Evolutionary conservation across 2,329 filamentous ascomycete species (phyloP).

Genomic region (Epichloe hybrida): DNA sequence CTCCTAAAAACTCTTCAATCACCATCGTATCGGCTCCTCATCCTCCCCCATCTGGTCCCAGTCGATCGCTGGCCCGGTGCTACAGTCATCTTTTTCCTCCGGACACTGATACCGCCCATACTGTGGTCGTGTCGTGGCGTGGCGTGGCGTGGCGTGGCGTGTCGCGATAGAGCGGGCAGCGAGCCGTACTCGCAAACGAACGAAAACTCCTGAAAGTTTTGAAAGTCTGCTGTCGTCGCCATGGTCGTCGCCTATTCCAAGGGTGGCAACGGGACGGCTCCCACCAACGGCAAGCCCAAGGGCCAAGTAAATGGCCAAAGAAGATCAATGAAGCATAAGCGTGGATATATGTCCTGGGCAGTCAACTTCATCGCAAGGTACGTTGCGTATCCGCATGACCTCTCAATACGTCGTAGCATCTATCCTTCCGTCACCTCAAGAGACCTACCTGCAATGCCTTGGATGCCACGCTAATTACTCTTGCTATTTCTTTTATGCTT

Average conservation of each 20-base stretch:
- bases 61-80: neutral
- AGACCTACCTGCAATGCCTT: too few relatives aligned
- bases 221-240: neutral
- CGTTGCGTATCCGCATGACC: constrained; percentile 5
- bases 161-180: neutral
- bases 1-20: neutral
- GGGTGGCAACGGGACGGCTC: constrained; percentile 26
- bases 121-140: too few relatives aligned
- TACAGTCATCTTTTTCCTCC: neutral
- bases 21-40: neutral
- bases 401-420: too few relatives aligned
- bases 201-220: neutral
- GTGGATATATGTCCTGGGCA: constrained; percentile 22
- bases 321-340: constrained; percentile 11
- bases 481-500: neutral
- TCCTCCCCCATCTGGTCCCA: neutral
- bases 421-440: too few relatives aligned
- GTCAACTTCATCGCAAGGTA: constrained; percentile 44
- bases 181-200: neutral
- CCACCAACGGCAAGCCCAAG: constrained; percentile 20
- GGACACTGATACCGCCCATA: neutral
- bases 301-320: constrained; percentile 14
- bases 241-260: constrained; percentile 22
- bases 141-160: neutral
- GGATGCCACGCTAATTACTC: neutral